A percentile compares a stretch with the other conserved stretches of the same genome.
Evolutionary conservation across 208 protist species (phyloP).

Genomic region (Acanthamoeba quina): DNA sequence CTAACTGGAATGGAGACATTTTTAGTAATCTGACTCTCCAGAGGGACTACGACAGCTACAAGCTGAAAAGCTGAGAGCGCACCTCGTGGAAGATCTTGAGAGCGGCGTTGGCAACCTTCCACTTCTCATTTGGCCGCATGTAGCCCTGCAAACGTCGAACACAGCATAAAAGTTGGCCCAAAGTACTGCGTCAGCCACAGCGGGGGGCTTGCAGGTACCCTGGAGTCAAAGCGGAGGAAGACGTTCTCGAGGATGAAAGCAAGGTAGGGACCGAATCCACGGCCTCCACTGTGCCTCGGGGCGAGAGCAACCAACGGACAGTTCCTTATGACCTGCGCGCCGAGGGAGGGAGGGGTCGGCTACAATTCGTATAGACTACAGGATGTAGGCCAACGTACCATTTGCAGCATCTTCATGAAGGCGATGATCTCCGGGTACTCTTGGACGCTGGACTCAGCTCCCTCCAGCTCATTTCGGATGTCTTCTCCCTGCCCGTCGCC

Average conservation of each 20-base stretch:
- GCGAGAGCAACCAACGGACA: background rate
- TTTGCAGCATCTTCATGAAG: constrained; percentile 41
- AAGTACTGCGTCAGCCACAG: background rate
- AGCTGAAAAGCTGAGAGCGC: background rate
- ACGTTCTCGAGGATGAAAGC: constrained; percentile 64
- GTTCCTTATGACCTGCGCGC: background rate
- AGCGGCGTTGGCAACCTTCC: constrained; percentile 49
- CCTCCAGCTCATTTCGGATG: constrained; percentile 41
- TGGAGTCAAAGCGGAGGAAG: constrained; percentile 59
- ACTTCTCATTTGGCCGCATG: background rate
- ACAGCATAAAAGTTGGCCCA: background rate
- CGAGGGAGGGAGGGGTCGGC: background rate
- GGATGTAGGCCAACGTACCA: background rate
- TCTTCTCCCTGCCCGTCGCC: background rate
- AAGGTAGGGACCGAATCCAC: constrained; percentile 38
- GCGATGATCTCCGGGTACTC: constrained; percentile 63
- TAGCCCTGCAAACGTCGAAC: constrained; percentile 25
- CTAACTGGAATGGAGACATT: background rate
- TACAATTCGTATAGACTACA: background rate
- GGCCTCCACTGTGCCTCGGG: background rate
- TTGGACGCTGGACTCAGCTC: constrained; percentile 43
- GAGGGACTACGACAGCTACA: too few relatives aligned
- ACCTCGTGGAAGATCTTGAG: constrained; percentile 47
- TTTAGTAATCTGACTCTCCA: background rate
- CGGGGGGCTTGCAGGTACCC: background rate